Percentiles rank a stretch among this genome's conserved stretches.
These are phyloP conservation scores for Medicago ruthenica DNA, from an alignment of 306 rosid genomes.

Conservation along the genomic window DNA sequence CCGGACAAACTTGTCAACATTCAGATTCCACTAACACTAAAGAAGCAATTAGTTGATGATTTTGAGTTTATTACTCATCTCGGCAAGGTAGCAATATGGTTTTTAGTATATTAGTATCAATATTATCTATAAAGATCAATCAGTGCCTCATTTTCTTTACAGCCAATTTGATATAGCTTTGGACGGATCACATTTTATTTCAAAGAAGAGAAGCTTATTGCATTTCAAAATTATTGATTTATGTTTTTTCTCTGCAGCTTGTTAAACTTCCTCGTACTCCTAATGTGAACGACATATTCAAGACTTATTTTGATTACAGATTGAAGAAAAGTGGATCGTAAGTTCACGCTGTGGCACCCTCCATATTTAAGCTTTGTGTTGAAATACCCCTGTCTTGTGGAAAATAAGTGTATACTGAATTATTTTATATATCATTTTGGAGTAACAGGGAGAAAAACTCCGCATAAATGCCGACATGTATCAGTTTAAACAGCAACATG, in stretches of 20 bases:
- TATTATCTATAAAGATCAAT: constrained; percentile 23
- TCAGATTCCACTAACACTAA: constrained; percentile 71
- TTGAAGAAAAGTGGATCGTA: constrained; percentile 72
- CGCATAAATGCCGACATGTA: constrained; percentile 1
- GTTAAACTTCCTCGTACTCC: constrained; percentile 92
- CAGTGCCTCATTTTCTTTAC: constrained; percentile 32
- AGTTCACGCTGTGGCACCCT: constrained; percentile 52
- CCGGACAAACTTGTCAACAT: constrained; percentile 65
- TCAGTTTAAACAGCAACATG: constrained; percentile 21
- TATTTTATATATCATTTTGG: constrained; percentile 26
- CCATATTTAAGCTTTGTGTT: constrained; percentile 33
- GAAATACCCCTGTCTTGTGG: constrained; percentile 9
- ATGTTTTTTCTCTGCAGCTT: constrained; percentile 65
- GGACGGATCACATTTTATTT: constrained; percentile 13
- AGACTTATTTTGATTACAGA: constrained; percentile 70
- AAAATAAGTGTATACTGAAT: constrained; percentile 6
- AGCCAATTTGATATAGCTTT: constrained; percentile 25
- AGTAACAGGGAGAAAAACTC: background rate
- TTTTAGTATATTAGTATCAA: background rate
- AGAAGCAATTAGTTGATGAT: constrained; percentile 89
- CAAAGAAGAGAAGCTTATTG: constrained; percentile 1
- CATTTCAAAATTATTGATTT: constrained; percentile 37
- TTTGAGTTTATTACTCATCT: constrained; percentile 76
- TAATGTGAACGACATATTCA: constrained; percentile 75
- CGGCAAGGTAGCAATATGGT: constrained; percentile 71